A percentile compares a stretch with the other conserved stretches of the same genome.
Evolutionary conservation across 2,329 filamentous ascomycete species (phyloP).

Genomic region (Colletotrichum salicis): DNA sequence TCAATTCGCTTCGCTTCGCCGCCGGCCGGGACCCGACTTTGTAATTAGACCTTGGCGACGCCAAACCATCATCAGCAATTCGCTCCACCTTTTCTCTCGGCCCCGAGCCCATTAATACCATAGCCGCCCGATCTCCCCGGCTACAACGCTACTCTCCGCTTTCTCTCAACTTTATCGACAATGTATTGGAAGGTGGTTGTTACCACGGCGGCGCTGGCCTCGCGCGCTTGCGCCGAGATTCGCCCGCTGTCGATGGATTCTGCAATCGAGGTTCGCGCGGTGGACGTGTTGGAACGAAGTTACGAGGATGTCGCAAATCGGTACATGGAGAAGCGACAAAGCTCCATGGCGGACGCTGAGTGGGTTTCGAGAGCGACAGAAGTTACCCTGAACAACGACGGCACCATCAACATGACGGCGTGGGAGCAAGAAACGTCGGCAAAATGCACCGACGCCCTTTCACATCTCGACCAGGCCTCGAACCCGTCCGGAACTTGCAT

Average conservation of each 20-base stretch:
- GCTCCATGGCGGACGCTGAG: constrained; percentile 15
- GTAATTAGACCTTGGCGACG: constrained; percentile 34
- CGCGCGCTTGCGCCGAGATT: constrained; percentile 34
- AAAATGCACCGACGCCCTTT: constrained; percentile 70
- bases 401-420: constrained; percentile 61
- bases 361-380: constrained; percentile 24
- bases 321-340: constrained; percentile 39
- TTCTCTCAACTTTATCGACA: constrained; percentile 3
- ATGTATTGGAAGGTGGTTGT: constrained; percentile 36
- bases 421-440: constrained; percentile 65
- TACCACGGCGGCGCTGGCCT: constrained; percentile 31
- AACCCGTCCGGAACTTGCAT: constrained; percentile 82
- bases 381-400: constrained; percentile 52
- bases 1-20: constrained; percentile 35
- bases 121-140: background rate
- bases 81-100: constrained; percentile 30
- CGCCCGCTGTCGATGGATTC: constrained; percentile 38
- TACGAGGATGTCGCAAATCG: constrained; percentile 35
- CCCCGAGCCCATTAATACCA: constrained; percentile 30
- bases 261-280: constrained; percentile 42
- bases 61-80: constrained; percentile 17
- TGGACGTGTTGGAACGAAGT: constrained; percentile 34
- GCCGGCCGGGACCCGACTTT: constrained; percentile 37
- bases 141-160: constrained; percentile 1
- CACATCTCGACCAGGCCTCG: constrained; percentile 64